Evolutionary conservation across 2,329 filamentous ascomycete genomes (phyloP).

Genomic region (Biscogniauxia sp.): DNA sequence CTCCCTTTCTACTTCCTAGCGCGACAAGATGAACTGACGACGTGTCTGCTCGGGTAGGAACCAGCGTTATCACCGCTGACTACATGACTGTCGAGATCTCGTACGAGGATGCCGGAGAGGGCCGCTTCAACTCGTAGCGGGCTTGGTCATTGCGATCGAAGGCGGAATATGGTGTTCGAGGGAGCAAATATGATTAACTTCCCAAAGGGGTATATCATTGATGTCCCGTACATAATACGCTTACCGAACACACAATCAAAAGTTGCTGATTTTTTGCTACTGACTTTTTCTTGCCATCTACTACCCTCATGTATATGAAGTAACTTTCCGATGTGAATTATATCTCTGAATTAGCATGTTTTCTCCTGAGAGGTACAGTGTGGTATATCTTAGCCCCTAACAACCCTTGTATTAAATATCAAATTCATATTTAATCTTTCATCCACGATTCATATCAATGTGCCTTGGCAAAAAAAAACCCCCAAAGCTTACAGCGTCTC

Average conservation of each 20-base stretch:
- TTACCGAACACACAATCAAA: neutral
- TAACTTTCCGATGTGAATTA: too few relatives aligned
- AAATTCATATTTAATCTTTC: too few relatives aligned
- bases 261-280: slow-evolving; percentile 8
- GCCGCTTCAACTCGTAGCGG: slow-evolving; percentile 21
- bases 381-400: too few relatives aligned
- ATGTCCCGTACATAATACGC: neutral
- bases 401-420: too few relatives aligned
- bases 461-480: too few relatives aligned
- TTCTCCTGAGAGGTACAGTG: too few relatives aligned
- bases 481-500: slow-evolving; percentile 7
- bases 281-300: slow-evolving; percentile 1
- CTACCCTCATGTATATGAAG: neutral
- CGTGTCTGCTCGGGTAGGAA: slow-evolving; percentile 17
- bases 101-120: slow-evolving; percentile 29
- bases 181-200: slow-evolving; percentile 2
- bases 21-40: slow-evolving; percentile 1
- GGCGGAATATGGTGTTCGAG: slow-evolving; percentile 1
- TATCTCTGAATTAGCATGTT: neutral
- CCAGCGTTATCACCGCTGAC: slow-evolving; percentile 27
- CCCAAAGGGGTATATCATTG: neutral
- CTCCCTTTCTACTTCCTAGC: neutral
- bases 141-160: neutral
- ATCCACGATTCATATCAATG: too few relatives aligned
- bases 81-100: slow-evolving; percentile 35